Evolutionary conservation across 1,284 basidiomycete species (phyloP), one percentile per base, ranked within the genome.

Genomic region (Cutaneotrichosporon sp.): DNA sequence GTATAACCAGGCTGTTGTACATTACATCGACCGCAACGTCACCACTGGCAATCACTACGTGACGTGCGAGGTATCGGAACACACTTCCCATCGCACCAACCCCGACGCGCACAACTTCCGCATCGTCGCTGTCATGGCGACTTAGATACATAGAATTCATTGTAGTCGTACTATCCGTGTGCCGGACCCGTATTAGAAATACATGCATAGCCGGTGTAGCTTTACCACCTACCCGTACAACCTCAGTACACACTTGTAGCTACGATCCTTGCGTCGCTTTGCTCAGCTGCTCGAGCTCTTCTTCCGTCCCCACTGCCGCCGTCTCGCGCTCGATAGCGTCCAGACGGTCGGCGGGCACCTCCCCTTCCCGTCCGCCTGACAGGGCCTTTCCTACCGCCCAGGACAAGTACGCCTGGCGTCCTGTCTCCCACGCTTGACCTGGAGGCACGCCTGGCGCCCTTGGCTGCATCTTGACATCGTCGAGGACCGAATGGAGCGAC

Each of bases 101-200:
- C 53, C 64, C 4, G 56, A 68, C 19, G 72, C 74, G 20, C 71
- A 74, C 59, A 67, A 77, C 45, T 76, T 75, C 62, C 62, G 75
- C 25, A 60, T 77, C 24, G 75, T 75, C 35, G 75, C 74, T 3
- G 66, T 76, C 52, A 75, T 75, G 69, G 72, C 75, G 11, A 73
- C 75, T 8, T 76, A 66, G 59, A 29, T 37, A 9, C 9, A 20
- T 32, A 22, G n/a, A n/a, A n/a, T n/a, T n/a, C n/a, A n/a, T n/a
- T n/a, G n/a, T n/a, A n/a, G n/a, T n/a, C n/a, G n/a, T n/a, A n/a
- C n/a, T n/a, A n/a, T n/a, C n/a, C n/a, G n/a, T n/a, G n/a, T n/a
- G n/a, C n/a, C n/a, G n/a, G n/a, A n/a, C n/a, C n/a, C n/a, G n/a
- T n/a, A n/a, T n/a, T n/a, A n/a, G n/a, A n/a, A n/a, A n/a, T 39